Percentiles rank a stretch among this genome's conserved stretches.
phyloP scores from a whole-genome alignment of 2,329 filamentous ascomycete genomes.

The Talaromyces piceae region DNA sequence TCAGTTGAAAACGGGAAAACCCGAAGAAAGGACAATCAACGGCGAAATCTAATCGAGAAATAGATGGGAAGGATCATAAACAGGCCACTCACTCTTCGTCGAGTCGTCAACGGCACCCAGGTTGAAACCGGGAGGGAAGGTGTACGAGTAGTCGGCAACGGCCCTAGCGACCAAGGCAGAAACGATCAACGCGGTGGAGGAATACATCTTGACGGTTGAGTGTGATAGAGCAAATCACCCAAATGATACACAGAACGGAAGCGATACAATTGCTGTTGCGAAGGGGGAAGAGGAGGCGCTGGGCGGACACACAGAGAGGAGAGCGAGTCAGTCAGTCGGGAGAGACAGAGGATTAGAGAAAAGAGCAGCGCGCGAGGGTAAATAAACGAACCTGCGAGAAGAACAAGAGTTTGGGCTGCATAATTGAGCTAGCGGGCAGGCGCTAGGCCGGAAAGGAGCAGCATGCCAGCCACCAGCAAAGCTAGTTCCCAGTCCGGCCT shows the following conservation, averaged over 20 bases:
- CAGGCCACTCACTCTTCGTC: not conserved
- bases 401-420: not conserved
- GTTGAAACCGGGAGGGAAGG: slow-evolving; percentile 36
- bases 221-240: not conserved
- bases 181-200: slow-evolving; percentile 12
- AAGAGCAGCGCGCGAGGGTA: not conserved
- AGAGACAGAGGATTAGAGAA: not conserved
- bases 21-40: no score
- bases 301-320: not conserved
- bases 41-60: no score
- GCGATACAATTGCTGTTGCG: not conserved
- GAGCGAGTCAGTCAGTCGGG: not conserved
- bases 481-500: no score
- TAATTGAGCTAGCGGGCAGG: not conserved
- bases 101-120: slow-evolving; percentile 16
- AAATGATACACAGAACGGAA: not conserved
- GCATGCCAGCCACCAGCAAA: slow-evolving; percentile 1
- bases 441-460: slow-evolving; percentile 3
- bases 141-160: slow-evolving; percentile 38
- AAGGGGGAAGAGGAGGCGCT: not conserved
- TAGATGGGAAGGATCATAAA: no score
- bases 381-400: not conserved
- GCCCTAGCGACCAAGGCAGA: slow-evolving; percentile 8
- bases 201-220: slow-evolving; percentile 10
- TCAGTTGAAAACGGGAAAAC: not conserved